A percentile compares a stretch with the other conserved stretches of the same genome.
Conservation (phyloP, 2,329 filamentous ascomycete genomes). For the Dactylellina haptotyla region DNA sequence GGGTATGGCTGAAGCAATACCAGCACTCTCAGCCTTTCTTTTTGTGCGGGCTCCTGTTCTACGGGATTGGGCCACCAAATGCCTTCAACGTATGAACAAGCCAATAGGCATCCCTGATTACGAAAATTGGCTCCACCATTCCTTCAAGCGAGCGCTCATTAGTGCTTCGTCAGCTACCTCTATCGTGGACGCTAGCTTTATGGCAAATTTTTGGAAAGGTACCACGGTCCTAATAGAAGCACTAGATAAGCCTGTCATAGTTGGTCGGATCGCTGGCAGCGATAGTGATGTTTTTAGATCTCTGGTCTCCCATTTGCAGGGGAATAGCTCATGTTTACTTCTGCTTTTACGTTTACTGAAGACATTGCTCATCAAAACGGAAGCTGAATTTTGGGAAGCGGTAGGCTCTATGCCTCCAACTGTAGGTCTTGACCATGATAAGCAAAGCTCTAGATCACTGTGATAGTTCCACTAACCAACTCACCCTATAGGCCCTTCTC, state of each 20-base stretch:
- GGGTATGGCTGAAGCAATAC: constrained; percentile 56
- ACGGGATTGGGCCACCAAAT: constrained; percentile 54
- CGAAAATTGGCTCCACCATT: constrained; percentile 55
- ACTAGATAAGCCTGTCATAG: constrained; percentile 55
- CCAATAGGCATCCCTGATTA: constrained; percentile 54
- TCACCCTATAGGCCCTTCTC: constrained; percentile 51
- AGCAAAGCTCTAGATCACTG: not conserved
- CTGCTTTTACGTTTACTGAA: constrained; percentile 56
- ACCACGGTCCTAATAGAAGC: constrained; percentile 55
- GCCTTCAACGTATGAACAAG: constrained; percentile 54
- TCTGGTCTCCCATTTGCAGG: constrained; percentile 56
- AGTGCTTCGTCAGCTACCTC: constrained; percentile 50
- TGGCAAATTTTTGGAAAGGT: constrained; percentile 55
- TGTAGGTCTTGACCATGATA: constrained; percentile 10
- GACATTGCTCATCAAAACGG: constrained; percentile 56
- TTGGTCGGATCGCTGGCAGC: constrained; percentile 57
- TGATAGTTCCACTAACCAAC: constrained; percentile 25
- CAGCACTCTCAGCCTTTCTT: constrained; percentile 57
- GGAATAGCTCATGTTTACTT: constrained; percentile 55
- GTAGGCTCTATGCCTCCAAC: constrained; percentile 52
- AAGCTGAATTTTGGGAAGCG: constrained; percentile 58
- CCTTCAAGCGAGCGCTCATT: constrained; percentile 54
- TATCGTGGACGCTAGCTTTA: constrained; percentile 24
- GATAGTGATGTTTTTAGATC: constrained; percentile 57
- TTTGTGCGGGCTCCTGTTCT: constrained; percentile 55